Percentiles rank a stretch among this genome's conserved stretches.
Conservation (phyloP, 495 filamentous ascomycete genomes). For the Penicillium parvum region DNA sequence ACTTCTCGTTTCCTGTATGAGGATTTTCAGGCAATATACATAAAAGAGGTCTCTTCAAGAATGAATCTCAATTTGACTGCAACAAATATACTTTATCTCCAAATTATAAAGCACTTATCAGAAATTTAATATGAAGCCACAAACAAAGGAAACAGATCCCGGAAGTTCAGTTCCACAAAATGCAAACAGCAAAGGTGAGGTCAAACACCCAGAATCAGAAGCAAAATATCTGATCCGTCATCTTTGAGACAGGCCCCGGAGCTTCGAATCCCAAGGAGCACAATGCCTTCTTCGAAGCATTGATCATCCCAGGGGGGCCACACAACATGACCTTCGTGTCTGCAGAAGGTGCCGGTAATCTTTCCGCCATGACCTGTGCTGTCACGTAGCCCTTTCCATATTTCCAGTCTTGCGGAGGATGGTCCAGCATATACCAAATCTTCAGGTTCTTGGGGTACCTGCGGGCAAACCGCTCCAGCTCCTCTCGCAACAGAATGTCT, state of each 20-base stretch:
- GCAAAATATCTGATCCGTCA: constrained; percentile 22
- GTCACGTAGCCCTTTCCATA: constrained; percentile 28
- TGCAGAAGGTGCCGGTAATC: constrained; percentile 16
- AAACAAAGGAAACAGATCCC: not conserved
- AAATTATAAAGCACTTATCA: no score
- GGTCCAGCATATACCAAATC: constrained; percentile 45
- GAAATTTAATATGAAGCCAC: not conserved
- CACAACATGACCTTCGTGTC: constrained; percentile 39
- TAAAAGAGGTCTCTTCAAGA: no score
- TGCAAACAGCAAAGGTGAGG: not conserved
- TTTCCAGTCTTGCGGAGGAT: constrained; percentile 23
- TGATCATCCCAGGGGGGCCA: constrained; percentile 39
- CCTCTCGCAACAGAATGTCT: constrained; percentile 37
- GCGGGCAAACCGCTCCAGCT: constrained; percentile 45
- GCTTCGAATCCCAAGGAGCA: constrained; percentile 26
- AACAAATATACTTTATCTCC: no score
- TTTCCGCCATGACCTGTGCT: constrained; percentile 18
- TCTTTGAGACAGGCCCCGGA: constrained; percentile 11
- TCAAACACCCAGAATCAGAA: not conserved
- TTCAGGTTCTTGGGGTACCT: constrained; percentile 38
- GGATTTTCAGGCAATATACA: no score
- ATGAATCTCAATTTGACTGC: no score
- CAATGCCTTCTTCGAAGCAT: constrained; percentile 33
- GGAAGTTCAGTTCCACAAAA: not conserved
- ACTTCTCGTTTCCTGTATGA: no score